Percentiles rank a stretch among this genome's conserved stretches.
phyloP scores from a whole-genome alignment of 2,329 filamentous ascomycete genomes.

The Pezicula radicicola region DNA sequence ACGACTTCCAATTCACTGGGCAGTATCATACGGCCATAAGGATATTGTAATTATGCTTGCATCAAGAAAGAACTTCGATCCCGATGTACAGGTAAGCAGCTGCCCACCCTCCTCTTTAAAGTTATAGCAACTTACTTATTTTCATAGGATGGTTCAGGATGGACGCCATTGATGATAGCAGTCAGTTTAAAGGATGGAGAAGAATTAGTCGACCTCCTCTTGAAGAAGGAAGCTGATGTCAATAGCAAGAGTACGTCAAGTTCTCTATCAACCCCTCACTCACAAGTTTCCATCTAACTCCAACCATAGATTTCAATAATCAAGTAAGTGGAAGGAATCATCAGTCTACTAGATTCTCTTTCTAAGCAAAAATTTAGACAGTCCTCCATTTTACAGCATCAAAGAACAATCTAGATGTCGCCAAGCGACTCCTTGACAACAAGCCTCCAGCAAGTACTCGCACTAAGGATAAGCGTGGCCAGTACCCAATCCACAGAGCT shows the following conservation, averaged over 20 bases:
- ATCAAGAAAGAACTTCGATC: slow-evolving; percentile 71
- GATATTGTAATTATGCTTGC: slow-evolving; percentile 73
- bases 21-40: slow-evolving; percentile 75
- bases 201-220: slow-evolving; percentile 62
- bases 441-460: slow-evolving; percentile 71
- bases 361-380: slow-evolving; percentile 49
- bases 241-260: slow-evolving; percentile 62
- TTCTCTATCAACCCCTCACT: not conserved
- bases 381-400: slow-evolving; percentile 89
- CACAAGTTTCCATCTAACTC: not conserved
- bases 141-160: slow-evolving; percentile 68
- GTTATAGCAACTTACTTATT: slow-evolving; percentile 1
- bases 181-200: slow-evolving; percentile 72
- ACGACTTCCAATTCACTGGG: slow-evolving; percentile 92
- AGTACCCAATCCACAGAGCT: slow-evolving; percentile 86
- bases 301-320: slow-evolving; percentile 55
- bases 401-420: slow-evolving; percentile 82
- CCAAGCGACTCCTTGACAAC: slow-evolving; percentile 70
- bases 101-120: not conserved
- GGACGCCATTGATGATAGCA: slow-evolving; percentile 84
- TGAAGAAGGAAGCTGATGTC: slow-evolving; percentile 68
- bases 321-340: slow-evolving; percentile 42
- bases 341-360: not conserved
- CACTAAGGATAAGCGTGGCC: slow-evolving; percentile 81
- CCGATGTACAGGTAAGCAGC: slow-evolving; percentile 68